Conservation (phyloP, 495 filamentous ascomycete genomes). For the Neurospora tetrasperma region DNA sequence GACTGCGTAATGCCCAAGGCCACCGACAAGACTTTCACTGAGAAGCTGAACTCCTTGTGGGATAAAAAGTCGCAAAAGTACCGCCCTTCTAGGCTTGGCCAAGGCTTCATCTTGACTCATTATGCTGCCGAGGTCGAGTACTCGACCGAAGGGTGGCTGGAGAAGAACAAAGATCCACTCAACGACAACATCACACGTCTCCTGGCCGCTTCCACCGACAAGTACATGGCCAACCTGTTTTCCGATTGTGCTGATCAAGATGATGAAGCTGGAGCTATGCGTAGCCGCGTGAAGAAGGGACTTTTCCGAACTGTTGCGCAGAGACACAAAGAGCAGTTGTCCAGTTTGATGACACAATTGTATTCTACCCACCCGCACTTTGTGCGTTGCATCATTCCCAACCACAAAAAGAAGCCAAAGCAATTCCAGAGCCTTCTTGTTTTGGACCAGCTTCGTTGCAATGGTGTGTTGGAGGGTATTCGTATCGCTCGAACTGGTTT, state of each 20-base stretch:
- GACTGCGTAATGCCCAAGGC: slow-evolving; percentile 99
- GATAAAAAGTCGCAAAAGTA: slow-evolving; percentile 94
- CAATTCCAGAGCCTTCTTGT: slow-evolving; percentile 81
- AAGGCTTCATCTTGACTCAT: slow-evolving; percentile 96
- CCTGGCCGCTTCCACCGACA: slow-evolving; percentile 69
- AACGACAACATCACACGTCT: slow-evolving; percentile 94
- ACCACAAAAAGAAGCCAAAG: slow-evolving; percentile 97
- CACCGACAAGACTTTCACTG: slow-evolving; percentile 91
- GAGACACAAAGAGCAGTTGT: slow-evolving; percentile 92
- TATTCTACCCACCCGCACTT: slow-evolving; percentile 97
- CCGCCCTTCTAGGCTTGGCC: slow-evolving; percentile 70
- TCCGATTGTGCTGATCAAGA: slow-evolving; percentile 73
- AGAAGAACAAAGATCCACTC: slow-evolving; percentile 98
- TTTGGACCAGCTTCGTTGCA: slow-evolving; percentile 91
- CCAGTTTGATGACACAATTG: slow-evolving; percentile 89
- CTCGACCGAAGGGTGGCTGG: slow-evolving; percentile 86
- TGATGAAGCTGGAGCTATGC: slow-evolving; percentile 49
- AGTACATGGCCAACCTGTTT: slow-evolving; percentile 77
- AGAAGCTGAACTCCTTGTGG: slow-evolving; percentile 95
- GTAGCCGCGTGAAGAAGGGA: slow-evolving; percentile 91
- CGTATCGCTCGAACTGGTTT: slow-evolving; percentile 97
- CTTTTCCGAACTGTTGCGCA: slow-evolving; percentile 96
- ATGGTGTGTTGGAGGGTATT: slow-evolving; percentile 97
- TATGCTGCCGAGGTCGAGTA: slow-evolving; percentile 99
- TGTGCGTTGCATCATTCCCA: slow-evolving; percentile 94